These are phyloP conservation scores for Collybia mongolica DNA, from an alignment of 768 basidiomycete species.

Conservation along the genomic window DNA sequence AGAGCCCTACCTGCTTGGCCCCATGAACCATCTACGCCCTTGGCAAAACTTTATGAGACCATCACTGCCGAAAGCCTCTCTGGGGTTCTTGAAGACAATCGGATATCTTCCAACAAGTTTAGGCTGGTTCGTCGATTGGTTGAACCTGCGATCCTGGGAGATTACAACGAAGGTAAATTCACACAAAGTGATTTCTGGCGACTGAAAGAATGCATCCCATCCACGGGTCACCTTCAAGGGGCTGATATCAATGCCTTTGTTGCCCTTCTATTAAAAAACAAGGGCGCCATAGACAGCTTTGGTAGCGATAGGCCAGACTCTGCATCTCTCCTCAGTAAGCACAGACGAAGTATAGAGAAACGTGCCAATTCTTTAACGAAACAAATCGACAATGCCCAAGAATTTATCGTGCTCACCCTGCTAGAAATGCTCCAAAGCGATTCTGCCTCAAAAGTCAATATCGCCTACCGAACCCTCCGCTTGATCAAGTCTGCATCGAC, in stretches of 20 bases:
- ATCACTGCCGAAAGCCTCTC: constrained; percentile 50
- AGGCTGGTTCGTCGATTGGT: constrained; percentile 67
- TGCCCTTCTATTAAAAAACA: constrained; percentile 54
- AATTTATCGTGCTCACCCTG: constrained; percentile 51
- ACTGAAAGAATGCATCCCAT: constrained; percentile 75
- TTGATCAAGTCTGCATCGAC: constrained; percentile 45
- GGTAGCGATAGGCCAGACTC: constrained; percentile 45
- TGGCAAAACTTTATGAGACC: constrained; percentile 44
- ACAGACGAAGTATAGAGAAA: constrained; percentile 23
- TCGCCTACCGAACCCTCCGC: constrained; percentile 67
- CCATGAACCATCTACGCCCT: constrained; percentile 47
- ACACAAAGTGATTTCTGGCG: constrained; percentile 75
- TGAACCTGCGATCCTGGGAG: constrained; percentile 38
- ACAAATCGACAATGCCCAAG: constrained; percentile 22
- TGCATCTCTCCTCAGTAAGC: constrained; percentile 42
- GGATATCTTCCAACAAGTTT: constrained; percentile 75
- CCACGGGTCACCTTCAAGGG: constrained; percentile 47
- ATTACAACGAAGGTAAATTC: constrained; percentile 45
- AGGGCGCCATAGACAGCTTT: constrained; percentile 63
- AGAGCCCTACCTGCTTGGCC: constrained; percentile 79
- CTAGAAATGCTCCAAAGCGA: constrained; percentile 58
- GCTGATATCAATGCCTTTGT: constrained; percentile 76
- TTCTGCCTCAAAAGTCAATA: constrained; percentile 44
- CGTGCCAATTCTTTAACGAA: constrained; percentile 26
- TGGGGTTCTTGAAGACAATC: constrained; percentile 52